Percentiles rank a stretch among this genome's conserved stretches.
Evolutionary conservation across 495 filamentous ascomycete species (phyloP).

Genomic region (Podospora pseudopauciseta): DNA sequence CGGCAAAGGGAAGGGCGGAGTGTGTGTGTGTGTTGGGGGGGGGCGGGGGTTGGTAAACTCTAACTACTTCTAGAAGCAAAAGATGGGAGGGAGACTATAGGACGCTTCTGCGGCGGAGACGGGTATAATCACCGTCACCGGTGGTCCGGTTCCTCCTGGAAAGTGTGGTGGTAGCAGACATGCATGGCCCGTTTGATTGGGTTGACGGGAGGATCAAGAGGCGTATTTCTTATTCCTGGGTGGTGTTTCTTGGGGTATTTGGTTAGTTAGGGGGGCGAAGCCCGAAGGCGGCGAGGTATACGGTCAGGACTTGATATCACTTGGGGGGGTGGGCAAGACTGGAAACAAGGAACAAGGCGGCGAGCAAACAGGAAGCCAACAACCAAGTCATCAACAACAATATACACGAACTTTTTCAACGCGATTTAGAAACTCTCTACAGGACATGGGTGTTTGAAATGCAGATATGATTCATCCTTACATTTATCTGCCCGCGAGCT

Average conservation of each 20-base stretch:
- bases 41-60: not conserved
- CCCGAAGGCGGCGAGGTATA: not conserved
- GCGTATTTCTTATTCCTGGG: not conserved
- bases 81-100: not conserved
- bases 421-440: not conserved
- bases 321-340: not conserved
- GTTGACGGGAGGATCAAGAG: not conserved
- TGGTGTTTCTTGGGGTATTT: not conserved
- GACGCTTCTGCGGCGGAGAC: not conserved
- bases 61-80: not conserved
- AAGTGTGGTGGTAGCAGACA: not conserved
- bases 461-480: not conserved
- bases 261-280: not conserved
- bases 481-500: not conserved
- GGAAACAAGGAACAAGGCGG: not conserved
- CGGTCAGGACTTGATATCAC: not conserved
- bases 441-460: not conserved
- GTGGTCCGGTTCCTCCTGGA: not conserved
- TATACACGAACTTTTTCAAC: not conserved
- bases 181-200: not conserved
- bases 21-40: no score
- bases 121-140: not conserved
- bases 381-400: not conserved
- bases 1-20: no score
- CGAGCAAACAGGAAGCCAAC: not conserved